Evolutionary conservation across 148 eudicot genomes (phyloP).

Genomic region (Fagopyrum esculentum): DNA sequence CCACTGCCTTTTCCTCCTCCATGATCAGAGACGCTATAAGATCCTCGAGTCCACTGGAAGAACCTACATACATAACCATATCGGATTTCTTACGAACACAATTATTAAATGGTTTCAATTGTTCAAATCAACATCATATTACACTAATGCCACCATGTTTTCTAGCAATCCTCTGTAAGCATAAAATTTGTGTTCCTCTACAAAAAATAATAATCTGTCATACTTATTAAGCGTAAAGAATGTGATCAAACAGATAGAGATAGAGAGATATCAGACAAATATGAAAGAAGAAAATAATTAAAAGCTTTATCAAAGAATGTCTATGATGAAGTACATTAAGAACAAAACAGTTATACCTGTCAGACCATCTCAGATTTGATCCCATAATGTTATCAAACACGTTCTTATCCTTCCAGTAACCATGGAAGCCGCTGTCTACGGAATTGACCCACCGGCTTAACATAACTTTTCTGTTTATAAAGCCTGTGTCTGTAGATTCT

Average conservation of each 20-base stretch:
- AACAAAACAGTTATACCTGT: too few relatives aligned
- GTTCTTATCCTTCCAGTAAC: conserved; percentile 36
- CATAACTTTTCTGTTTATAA: conserved; percentile 25
- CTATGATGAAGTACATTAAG: too few relatives aligned
- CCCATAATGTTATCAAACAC: conserved; percentile 27
- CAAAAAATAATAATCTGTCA: too few relatives aligned
- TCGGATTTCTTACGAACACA: neutral
- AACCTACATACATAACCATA: conserved; percentile 23
- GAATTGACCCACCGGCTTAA: conserved; percentile 29
- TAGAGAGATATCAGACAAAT: too few relatives aligned
- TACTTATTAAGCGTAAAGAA: neutral
- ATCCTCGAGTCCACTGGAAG: conserved; percentile 29
- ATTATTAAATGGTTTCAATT: neutral
- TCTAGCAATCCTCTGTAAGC: too few relatives aligned
- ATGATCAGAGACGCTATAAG: conserved; percentile 25
- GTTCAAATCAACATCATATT: too few relatives aligned
- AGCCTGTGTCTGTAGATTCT: conserved; percentile 28
- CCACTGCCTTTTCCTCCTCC: conserved; percentile 39
- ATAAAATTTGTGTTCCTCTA: neutral
- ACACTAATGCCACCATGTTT: too few relatives aligned
- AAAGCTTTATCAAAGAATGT: too few relatives aligned
- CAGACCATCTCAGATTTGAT: conserved; percentile 31
- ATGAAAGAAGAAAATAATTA: too few relatives aligned
- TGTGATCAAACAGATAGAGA: neutral
- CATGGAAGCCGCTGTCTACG: conserved; percentile 30